Conservation (phyloP, 139 green algal genomes). For the Chlorella sp. region DNA sequence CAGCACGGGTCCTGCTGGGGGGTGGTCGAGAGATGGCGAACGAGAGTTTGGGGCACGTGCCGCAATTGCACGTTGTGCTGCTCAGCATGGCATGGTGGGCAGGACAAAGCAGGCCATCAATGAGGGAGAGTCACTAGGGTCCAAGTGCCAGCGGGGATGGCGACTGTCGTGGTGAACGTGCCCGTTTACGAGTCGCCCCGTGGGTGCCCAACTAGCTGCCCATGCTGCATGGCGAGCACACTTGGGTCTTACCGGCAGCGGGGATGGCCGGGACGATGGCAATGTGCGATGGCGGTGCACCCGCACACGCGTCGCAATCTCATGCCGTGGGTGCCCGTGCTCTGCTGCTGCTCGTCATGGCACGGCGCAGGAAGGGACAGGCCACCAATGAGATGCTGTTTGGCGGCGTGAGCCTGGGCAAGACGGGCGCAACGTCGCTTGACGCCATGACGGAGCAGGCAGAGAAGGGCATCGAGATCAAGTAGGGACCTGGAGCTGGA, state of each 20-base stretch:
- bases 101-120: background rate
- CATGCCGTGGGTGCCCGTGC: too few species aligned
- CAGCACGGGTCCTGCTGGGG: background rate
- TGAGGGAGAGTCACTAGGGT: background rate
- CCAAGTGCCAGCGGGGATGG: too few species aligned
- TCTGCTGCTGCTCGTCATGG: background rate
- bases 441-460: conserved; percentile 36
- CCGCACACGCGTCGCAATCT: too few species aligned
- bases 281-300: too few species aligned
- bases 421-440: conserved; percentile 26
- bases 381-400: conserved; percentile 78
- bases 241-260: too few species aligned
- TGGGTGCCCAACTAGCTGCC: too few species aligned
- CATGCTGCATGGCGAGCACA: too few species aligned
- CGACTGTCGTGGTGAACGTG: too few species aligned
- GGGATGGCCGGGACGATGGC: too few species aligned
- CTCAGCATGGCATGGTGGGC: background rate
- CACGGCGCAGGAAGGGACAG: conserved; percentile 73
- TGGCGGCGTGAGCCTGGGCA: conserved; percentile 46
- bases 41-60: too few species aligned
- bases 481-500: conserved; percentile 1
- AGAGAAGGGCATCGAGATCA: conserved; percentile 37
- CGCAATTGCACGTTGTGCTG: background rate
- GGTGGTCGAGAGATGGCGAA: too few species aligned
- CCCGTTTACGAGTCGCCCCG: too few species aligned